These are phyloP conservation scores for Monascus ruber DNA, from an alignment of 2,329 filamentous ascomycete genomes.

Conservation along the genomic window DNA sequence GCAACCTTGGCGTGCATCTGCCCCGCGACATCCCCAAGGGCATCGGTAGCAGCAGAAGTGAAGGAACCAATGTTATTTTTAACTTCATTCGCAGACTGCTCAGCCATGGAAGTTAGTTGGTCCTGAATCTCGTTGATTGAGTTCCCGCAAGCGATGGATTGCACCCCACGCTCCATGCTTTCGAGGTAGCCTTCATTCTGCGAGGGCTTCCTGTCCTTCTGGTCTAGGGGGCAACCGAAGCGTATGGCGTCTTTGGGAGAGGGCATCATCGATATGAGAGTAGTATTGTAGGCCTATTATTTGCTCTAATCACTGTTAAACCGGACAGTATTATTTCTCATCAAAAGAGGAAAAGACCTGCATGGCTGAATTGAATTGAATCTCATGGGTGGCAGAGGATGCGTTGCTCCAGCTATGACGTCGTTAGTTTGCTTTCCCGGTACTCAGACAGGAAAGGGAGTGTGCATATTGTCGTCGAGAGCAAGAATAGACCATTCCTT, in stretches of 20 bases:
- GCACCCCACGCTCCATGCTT: constrained; percentile 3
- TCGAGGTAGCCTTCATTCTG: constrained; percentile 2
- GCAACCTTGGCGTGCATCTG: background rate
- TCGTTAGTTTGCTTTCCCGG: no score
- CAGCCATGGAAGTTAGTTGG: constrained; percentile 2
- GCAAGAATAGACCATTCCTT: no score
- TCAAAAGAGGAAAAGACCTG: no score
- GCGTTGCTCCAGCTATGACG: no score
- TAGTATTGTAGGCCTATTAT: no score
- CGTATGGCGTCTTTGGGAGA: background rate
- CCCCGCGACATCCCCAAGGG: background rate
- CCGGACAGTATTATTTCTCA: no score
- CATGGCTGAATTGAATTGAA: no score
- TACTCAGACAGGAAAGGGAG: no score
- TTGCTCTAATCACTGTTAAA: no score
- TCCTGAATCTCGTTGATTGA: constrained; percentile 5
- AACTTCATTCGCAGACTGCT: constrained; percentile 1
- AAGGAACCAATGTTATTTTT: constrained; percentile 7
- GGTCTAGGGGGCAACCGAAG: background rate
- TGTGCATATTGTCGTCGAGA: no score
- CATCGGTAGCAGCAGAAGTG: constrained; percentile 2
- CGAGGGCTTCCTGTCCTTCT: constrained; percentile 1
- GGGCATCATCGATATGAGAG: no score
- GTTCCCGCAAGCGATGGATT: constrained; percentile 1
- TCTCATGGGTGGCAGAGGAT: no score